Percentiles rank a stretch among this genome's conserved stretches.
Conservation (phyloP, 2,329 filamentous ascomycete species). For the Exophiala aquamarina region DNA sequence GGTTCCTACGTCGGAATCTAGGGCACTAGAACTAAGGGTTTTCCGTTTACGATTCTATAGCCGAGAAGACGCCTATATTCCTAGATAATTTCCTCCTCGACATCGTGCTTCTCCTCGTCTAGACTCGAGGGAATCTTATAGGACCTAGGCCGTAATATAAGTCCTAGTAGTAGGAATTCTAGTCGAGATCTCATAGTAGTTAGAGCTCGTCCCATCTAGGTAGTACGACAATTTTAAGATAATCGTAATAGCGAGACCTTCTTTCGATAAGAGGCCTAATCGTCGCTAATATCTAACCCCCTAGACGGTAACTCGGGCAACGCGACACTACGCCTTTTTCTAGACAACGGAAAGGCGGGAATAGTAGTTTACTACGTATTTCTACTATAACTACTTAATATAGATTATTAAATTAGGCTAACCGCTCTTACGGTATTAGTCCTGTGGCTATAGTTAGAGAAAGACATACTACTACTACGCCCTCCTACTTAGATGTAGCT, state of each 20-base stretch:
- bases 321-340: background rate
- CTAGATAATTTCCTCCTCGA: background rate
- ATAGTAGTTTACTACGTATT: background rate
- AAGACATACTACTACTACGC: background rate
- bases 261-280: background rate
- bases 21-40: slow-evolving; percentile 1
- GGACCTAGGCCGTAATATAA: background rate
- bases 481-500: background rate
- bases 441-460: background rate
- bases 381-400: background rate
- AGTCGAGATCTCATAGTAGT: background rate
- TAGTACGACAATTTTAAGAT: slow-evolving; percentile 1
- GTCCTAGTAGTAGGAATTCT: background rate
- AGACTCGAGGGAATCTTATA: background rate
- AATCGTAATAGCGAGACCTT: slow-evolving; percentile 2
- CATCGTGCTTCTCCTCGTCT: background rate
- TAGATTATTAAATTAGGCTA: background rate
- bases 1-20: slow-evolving; percentile 2
- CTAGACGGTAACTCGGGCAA: background rate
- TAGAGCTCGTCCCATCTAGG: background rate
- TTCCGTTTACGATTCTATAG: background rate
- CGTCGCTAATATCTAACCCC: slow-evolving; percentile 1
- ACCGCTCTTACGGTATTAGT: background rate
- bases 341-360: background rate
- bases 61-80: slow-evolving; percentile 1